Evolutionary conservation across 2,329 filamentous ascomycete genomes (phyloP).

Genomic region (Botrytis fabae): DNA sequence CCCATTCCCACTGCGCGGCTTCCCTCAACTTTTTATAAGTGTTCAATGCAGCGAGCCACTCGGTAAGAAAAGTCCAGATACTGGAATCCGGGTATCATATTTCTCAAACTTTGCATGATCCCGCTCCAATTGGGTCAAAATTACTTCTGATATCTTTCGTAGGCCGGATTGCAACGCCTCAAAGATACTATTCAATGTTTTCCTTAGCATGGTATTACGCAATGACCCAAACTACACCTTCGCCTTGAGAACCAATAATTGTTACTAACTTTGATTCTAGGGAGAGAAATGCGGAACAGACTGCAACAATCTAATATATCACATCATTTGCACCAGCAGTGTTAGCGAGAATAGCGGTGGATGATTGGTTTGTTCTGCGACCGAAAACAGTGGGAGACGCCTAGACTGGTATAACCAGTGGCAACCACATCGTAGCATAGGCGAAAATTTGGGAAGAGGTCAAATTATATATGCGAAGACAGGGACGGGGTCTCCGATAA

Average conservation of each 20-base stretch:
- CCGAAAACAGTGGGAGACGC: slow-evolving; percentile 38
- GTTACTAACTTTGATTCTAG: slow-evolving; percentile 46
- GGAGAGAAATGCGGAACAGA: slow-evolving; percentile 45
- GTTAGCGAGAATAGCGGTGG: slow-evolving; percentile 45
- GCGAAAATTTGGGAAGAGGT: slow-evolving; percentile 17
- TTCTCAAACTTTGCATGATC: too few species aligned
- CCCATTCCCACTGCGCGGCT: neutral
- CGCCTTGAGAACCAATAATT: slow-evolving; percentile 51
- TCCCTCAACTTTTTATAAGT: neutral
- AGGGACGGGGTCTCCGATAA: slow-evolving; percentile 2
- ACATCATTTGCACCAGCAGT: slow-evolving; percentile 47
- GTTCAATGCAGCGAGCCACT: neutral
- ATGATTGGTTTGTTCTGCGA: slow-evolving; percentile 42
- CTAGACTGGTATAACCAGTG: slow-evolving; percentile 49
- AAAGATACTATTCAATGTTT: slow-evolving; percentile 23
- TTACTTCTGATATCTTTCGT: neutral
- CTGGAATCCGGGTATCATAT: neutral
- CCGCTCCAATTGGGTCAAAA: neutral
- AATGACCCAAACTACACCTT: slow-evolving; percentile 46
- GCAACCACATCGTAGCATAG: slow-evolving; percentile 46
- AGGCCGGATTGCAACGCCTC: slow-evolving; percentile 22
- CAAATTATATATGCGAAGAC: slow-evolving; percentile 18
- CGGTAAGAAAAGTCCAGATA: neutral
- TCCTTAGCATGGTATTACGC: slow-evolving; percentile 35
- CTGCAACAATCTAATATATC: slow-evolving; percentile 47